Evolutionary conservation across 129 eudicot genomes (phyloP).

Genomic region (Apium graveolens): DNA sequence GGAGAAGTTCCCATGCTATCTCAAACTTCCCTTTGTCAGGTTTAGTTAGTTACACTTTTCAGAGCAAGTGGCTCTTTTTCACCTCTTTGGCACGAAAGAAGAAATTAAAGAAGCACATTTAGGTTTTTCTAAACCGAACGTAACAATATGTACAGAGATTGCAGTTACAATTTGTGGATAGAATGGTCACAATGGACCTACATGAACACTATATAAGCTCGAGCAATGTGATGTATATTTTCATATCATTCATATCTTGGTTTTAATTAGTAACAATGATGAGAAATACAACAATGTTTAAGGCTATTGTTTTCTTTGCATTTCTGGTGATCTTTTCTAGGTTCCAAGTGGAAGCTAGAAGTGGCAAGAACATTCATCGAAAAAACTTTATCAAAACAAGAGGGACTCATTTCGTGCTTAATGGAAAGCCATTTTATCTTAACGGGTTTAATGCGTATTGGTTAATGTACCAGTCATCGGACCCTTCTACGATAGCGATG

Average conservation of each 20-base stretch:
- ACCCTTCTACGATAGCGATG: slow-evolving; percentile 25
- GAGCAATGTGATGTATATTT: not conserved
- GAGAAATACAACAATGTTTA: not conserved
- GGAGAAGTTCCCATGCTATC: not conserved
- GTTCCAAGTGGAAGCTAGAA: not conserved
- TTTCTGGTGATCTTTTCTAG: slow-evolving; percentile 8
- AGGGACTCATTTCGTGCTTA: slow-evolving; percentile 23
- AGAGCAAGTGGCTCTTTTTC: no score
- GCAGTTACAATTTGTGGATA: not conserved
- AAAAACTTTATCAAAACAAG: slow-evolving; percentile 21
- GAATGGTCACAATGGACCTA: not conserved
- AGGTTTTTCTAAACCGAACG: no score
- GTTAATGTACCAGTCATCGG: slow-evolving; percentile 47
- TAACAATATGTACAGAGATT: no score
- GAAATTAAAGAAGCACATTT: no score
- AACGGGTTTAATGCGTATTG: slow-evolving; percentile 51
- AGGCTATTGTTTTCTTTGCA: not conserved
- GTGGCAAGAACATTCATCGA: not conserved
- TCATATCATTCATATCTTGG: not conserved
- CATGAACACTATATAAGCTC: not conserved
- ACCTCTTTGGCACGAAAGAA: no score
- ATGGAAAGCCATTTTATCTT: slow-evolving; percentile 32
- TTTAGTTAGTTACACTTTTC: no score
- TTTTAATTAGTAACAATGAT: not conserved
- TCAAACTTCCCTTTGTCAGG: not conserved